Conservation (phyloP, 495 filamentous ascomycete species). For the Penicillium subrubescens region DNA sequence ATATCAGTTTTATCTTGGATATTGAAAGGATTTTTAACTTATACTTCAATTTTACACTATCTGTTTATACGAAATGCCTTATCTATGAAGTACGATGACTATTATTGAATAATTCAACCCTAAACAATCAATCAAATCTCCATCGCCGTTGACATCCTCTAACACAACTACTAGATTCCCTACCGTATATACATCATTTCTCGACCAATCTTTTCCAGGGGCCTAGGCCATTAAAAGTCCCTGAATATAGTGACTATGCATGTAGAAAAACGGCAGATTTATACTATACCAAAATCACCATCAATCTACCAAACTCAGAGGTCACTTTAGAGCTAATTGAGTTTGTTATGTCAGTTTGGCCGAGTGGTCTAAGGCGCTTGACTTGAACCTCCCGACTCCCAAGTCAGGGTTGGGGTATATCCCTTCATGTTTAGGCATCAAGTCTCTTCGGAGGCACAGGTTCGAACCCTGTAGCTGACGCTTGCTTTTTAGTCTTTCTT, state of each 20-base stretch:
- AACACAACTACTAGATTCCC: background rate
- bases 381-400: slow-evolving; percentile 1
- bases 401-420: background rate
- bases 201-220: background rate
- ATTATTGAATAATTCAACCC: no score
- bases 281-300: background rate
- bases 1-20: background rate
- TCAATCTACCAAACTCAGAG: background rate
- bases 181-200: background rate
- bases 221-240: background rate
- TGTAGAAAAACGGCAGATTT: background rate
- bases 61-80: background rate
- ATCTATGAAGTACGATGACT: background rate
- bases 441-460: slow-evolving; percentile 5
- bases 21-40: background rate
- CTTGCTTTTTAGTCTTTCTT: background rate
- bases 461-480: slow-evolving; percentile 9
- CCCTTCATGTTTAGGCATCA: slow-evolving; percentile 4
- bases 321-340: background rate
- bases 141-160: background rate
- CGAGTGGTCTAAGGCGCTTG: slow-evolving; percentile 8
- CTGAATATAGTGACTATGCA: background rate
- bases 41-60: background rate
- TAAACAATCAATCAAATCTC: no score
- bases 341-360: slow-evolving; percentile 4